phyloP scores from a whole-genome alignment of 225 moss, liverwort and hornwort genomes.

The Climacium dendroides region DNA sequence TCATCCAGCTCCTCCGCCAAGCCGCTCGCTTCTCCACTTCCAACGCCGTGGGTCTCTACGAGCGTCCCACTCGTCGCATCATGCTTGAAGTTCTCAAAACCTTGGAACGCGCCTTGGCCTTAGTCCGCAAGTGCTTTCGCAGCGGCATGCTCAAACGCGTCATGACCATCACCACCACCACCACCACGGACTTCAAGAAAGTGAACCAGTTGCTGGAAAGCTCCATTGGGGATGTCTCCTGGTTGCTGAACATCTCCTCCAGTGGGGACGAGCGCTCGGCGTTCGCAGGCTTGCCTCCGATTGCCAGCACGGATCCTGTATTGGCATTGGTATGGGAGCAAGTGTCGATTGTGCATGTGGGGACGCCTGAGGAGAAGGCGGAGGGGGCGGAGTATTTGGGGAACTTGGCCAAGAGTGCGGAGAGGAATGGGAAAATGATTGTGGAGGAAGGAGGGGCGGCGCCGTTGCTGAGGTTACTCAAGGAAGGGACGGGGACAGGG shows the following conservation, averaged over 20 bases:
- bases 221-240: conserved; percentile 65
- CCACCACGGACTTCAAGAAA: conserved; percentile 61
- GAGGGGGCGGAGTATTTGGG: conserved; percentile 48
- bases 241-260: conserved; percentile 82
- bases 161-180: conserved; percentile 75
- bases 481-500: conserved; percentile 46
- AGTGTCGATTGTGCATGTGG: conserved; percentile 70
- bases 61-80: conserved; percentile 70
- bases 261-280: conserved; percentile 58
- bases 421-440: conserved; percentile 74
- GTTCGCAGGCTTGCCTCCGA: conserved; percentile 64
- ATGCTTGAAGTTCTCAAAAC: conserved; percentile 69
- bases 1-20: conserved; percentile 35
- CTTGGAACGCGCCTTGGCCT: conserved; percentile 46
- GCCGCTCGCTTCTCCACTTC: conserved; percentile 24
- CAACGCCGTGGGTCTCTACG: conserved; percentile 41
- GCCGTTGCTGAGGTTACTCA: conserved; percentile 60
- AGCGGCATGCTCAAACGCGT: conserved; percentile 77
- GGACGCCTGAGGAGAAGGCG: conserved; percentile 44
- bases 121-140: conserved; percentile 71
- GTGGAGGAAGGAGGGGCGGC: conserved; percentile 82
- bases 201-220: conserved; percentile 42
- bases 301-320: conserved; percentile 57
- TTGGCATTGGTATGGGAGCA: conserved; percentile 70
- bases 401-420: conserved; percentile 37